Base-by-base conservation (phyloP, 768 basidiomycete genomes). In the Tubosaeta brunneosetosa region DNA sequence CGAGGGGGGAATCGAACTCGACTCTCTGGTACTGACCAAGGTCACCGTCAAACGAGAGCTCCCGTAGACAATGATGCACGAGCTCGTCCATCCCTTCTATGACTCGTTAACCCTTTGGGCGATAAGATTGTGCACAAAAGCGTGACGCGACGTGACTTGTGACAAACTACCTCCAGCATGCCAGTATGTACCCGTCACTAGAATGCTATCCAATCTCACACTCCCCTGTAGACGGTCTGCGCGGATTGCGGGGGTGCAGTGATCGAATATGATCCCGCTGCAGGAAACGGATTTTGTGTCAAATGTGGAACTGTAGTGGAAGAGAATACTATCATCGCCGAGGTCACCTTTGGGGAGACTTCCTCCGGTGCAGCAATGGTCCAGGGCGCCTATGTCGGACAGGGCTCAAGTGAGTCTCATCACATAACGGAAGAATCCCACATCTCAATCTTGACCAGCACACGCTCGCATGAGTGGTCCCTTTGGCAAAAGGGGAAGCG, bases 331-430 rank as follows among this genome's bases (percentile, higher is more conserved):
- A 93, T 98, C 54, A 91, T 97, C 10, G 89, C 86, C 56, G 97
- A 99, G 66, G 83, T 99, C 50, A 84, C 85, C 1, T 99, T 99
- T 60, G 92, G 93, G n/a, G 97, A 99, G 75, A 88, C 89, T 4
- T 81, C 87, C 11, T 79, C 81, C 27, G 97, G 97, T 25, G 91
- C 94, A 5, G 94, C 95, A 1, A 91, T 97, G 77, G 94, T 97
- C 2, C 89, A 94, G 63, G 97, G 97, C 3, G 85, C 88, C 3
- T 97, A 90, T 62, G 92, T 99, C 12, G 90, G 82, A 0, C 87
- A 91, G 62, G 90, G 91, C 51, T 85, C 94, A 43, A 94, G 94
- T 97, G 63, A 68, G 89, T 81, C 13, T 47, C 17, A 0, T 41
- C 17, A 7, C 50, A 2, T 26, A 37, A 16, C n/a, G 9, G 31